Percentiles rank a stretch among this genome's conserved stretches.
Evolutionary conservation across 2,329 filamentous ascomycete species (phyloP).

Genomic region (Fusarium irregulare): DNA sequence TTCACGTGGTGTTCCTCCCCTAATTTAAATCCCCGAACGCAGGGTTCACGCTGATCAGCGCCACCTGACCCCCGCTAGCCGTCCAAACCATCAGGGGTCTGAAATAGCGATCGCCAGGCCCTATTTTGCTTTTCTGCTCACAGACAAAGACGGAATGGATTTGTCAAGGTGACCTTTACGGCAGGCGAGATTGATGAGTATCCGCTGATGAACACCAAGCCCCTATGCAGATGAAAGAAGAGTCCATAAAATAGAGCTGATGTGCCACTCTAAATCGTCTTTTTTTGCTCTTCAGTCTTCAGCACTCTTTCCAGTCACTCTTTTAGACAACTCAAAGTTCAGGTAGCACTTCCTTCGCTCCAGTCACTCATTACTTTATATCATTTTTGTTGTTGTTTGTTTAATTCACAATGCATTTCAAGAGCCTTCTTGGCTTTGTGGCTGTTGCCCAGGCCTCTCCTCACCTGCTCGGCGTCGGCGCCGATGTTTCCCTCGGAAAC

Average conservation of each 20-base stretch:
- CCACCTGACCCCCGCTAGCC: conserved; percentile 13
- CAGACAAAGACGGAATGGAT: neutral
- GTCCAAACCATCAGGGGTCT: neutral
- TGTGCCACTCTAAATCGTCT: neutral
- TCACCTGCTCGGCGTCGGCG: conserved; percentile 20
- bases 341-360: conserved; percentile 30
- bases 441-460: conserved; percentile 35
- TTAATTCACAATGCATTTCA: conserved; percentile 28
- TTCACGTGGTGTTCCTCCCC: neutral
- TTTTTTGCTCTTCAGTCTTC: conserved; percentile 8
- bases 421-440: conserved; percentile 37
- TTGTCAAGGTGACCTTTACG: conserved; percentile 3
- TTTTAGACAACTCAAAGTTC: conserved; percentile 14
- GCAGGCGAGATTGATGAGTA: conserved; percentile 6
- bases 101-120: conserved; percentile 35
- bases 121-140: neutral
- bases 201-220: neutral
- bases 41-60: neutral
- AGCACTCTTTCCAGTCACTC: conserved; percentile 36
- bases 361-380: conserved; percentile 36
- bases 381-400: conserved; percentile 27
- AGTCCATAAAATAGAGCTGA: conserved; percentile 7
- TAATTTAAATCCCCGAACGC: conserved; percentile 23
- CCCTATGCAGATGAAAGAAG: neutral
- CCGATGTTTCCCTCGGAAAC: conserved; percentile 5